Evolutionary conservation across 2,329 filamentous ascomycete genomes (phyloP).

Genomic region (Epichloe elymi): DNA sequence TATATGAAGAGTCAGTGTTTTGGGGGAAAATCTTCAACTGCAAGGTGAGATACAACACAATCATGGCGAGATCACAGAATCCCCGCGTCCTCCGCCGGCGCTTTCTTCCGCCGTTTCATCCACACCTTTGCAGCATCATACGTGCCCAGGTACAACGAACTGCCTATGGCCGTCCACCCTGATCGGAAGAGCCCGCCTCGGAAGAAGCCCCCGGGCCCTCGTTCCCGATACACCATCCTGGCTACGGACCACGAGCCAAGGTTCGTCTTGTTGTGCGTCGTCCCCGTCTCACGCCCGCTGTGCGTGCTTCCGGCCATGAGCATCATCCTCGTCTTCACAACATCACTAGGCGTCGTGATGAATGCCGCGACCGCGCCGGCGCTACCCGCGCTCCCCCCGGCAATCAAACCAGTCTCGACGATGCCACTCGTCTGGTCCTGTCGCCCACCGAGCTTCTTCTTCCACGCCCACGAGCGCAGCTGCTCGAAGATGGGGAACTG

Average conservation of each 20-base stretch:
- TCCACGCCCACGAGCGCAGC: constrained; percentile 42
- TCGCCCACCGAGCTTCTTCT: constrained; percentile 16
- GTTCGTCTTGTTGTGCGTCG: constrained; percentile 3
- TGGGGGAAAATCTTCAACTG: too few species aligned
- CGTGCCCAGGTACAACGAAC: constrained; percentile 72
- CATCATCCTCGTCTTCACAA: constrained; percentile 86
- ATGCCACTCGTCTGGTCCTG: constrained; percentile 22
- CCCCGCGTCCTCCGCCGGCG: constrained; percentile 24
- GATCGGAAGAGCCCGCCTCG: constrained; percentile 60
- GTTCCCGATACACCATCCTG: constrained; percentile 48
- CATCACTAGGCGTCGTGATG: constrained; percentile 79
- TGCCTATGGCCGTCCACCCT: constrained; percentile 71
- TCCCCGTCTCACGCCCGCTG: constrained; percentile 13
- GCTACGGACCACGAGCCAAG: constrained; percentile 44
- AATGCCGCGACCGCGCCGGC: constrained; percentile 65
- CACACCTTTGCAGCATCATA: constrained; percentile 70
- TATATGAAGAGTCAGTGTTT: not conserved
- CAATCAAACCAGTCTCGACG: constrained; percentile 55
- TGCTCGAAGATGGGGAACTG: constrained; percentile 82
- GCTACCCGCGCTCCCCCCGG: constrained; percentile 56
- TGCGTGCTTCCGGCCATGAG: constrained; percentile 37
- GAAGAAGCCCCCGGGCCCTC: constrained; percentile 63
- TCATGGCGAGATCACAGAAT: constrained; percentile 8
- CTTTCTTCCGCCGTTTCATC: constrained; percentile 31
- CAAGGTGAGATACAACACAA: too few species aligned